Evolutionary conservation across 768 basidiomycete genomes (phyloP).

Genomic region (Termitomyces titanicus): DNA sequence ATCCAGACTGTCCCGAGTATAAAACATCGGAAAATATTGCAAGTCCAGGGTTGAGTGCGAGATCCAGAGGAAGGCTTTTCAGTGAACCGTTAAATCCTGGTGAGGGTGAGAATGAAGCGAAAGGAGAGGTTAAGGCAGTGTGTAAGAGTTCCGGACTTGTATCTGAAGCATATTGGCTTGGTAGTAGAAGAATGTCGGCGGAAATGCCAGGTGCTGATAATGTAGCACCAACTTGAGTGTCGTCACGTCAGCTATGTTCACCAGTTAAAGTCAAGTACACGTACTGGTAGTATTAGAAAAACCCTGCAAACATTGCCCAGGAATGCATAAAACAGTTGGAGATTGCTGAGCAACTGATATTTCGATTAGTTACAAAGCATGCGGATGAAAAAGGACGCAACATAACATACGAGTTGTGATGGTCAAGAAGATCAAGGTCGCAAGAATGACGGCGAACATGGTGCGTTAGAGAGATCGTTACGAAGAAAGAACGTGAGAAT

Average conservation of each 20-base stretch:
- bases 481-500: constrained; percentile 19
- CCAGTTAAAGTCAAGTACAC: neutral
- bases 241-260: neutral
- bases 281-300: constrained; percentile 55
- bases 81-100: constrained; percentile 52
- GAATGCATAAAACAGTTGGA: constrained; percentile 56
- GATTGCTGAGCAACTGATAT: constrained; percentile 15
- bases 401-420: constrained; percentile 10
- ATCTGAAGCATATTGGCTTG: constrained; percentile 59
- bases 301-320: constrained; percentile 70
- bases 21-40: constrained; percentile 46
- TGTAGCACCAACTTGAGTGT: constrained; percentile 50
- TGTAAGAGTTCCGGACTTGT: constrained; percentile 59
- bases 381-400: neutral
- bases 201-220: constrained; percentile 47
- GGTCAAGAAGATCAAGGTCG: constrained; percentile 3
- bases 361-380: neutral
- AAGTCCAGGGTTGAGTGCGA: constrained; percentile 54
- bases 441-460: constrained; percentile 19
- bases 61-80: constrained; percentile 47
- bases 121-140: constrained; percentile 49
- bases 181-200: constrained; percentile 49
- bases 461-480: constrained; percentile 15
- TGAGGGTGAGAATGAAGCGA: constrained; percentile 44
- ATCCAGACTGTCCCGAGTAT: constrained; percentile 52